phyloP scores from a whole-genome alignment of 1,284 basidiomycete species.

The Sphaerobolus stellatus region DNA sequence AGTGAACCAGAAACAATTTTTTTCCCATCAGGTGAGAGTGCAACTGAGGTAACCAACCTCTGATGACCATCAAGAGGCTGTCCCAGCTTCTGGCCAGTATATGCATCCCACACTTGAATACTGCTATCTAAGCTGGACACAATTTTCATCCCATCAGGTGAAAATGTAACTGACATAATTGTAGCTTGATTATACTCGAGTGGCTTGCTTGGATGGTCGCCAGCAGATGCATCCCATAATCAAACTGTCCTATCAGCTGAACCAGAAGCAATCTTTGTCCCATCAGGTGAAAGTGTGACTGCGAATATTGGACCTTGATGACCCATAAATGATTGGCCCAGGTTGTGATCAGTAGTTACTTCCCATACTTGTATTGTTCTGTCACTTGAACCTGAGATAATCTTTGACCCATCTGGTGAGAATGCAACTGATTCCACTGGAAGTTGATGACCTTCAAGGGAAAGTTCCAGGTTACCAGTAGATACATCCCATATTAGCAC shows the following conservation, averaged over 20 bases:
- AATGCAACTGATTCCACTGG: not conserved
- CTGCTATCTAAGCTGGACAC: too few species aligned
- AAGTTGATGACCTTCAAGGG: too few species aligned
- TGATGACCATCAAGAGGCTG: too few species aligned
- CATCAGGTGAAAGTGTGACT: conserved; percentile 81
- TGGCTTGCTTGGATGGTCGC: conserved; percentile 70
- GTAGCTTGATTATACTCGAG: too few species aligned
- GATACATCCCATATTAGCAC: conserved; percentile 88
- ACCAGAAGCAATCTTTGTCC: conserved; percentile 79
- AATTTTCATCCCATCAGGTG: too few species aligned
- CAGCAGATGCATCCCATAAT: conserved; percentile 81
- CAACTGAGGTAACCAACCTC: too few species aligned
- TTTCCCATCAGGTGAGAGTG: too few species aligned
- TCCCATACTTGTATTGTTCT: conserved; percentile 1
- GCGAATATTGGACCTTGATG: conserved; percentile 73
- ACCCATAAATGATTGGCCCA: conserved; percentile 48
- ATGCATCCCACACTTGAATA: too few species aligned
- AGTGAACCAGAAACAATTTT: too few species aligned
- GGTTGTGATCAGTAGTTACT: conserved; percentile 9
- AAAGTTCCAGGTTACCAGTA: conserved; percentile 32
- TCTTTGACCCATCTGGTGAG: not conserved
- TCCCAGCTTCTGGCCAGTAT: too few species aligned
- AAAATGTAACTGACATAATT: too few species aligned
- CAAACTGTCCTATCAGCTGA: conserved; percentile 82
- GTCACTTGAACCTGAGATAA: not conserved